phyloP scores from a whole-genome alignment of 2,329 filamentous ascomycete species.

The Scedosporium dehoogii region DNA sequence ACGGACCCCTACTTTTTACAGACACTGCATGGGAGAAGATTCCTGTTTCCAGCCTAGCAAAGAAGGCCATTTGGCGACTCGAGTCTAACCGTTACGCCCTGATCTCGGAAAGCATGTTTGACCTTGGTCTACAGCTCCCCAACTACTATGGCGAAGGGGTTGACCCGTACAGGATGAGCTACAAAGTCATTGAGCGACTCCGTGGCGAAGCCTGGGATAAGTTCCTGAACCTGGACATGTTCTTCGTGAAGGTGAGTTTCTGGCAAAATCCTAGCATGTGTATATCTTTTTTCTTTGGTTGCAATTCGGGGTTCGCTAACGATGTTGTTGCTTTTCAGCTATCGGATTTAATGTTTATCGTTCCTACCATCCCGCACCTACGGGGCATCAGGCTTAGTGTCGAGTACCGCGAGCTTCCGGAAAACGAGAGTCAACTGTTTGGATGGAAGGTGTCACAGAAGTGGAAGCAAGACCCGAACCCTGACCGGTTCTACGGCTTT shows the following conservation, averaged over 20 bases:
- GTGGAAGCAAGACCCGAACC: constrained; percentile 50
- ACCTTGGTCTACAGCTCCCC: constrained; percentile 42
- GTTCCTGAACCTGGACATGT: constrained; percentile 51
- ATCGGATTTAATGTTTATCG: constrained; percentile 50
- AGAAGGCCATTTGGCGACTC: constrained; percentile 48
- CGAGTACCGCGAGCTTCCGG: constrained; percentile 49
- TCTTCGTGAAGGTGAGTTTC: constrained; percentile 52
- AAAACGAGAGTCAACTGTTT: constrained; percentile 34
- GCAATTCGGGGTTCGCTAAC: background rate
- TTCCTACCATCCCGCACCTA: constrained; percentile 49
- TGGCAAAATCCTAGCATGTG: background rate
- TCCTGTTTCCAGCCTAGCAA: constrained; percentile 43
- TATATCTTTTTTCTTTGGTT: background rate
- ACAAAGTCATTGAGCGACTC: constrained; percentile 33
- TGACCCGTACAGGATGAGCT: constrained; percentile 33
- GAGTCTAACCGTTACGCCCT: constrained; percentile 48
- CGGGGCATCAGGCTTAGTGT: constrained; percentile 44
- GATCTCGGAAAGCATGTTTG: constrained; percentile 36
- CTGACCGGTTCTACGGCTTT: constrained; percentile 39
- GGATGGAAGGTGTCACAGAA: constrained; percentile 35
- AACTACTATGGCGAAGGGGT: constrained; percentile 37
- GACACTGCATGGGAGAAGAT: constrained; percentile 50
- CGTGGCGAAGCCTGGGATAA: constrained; percentile 39
- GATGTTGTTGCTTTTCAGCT: constrained; percentile 30
- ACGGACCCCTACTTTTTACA: constrained; percentile 16